phyloP scores from a whole-genome alignment of 1,139 yeast species.

The Trichomonascaceae sp. region DNA sequence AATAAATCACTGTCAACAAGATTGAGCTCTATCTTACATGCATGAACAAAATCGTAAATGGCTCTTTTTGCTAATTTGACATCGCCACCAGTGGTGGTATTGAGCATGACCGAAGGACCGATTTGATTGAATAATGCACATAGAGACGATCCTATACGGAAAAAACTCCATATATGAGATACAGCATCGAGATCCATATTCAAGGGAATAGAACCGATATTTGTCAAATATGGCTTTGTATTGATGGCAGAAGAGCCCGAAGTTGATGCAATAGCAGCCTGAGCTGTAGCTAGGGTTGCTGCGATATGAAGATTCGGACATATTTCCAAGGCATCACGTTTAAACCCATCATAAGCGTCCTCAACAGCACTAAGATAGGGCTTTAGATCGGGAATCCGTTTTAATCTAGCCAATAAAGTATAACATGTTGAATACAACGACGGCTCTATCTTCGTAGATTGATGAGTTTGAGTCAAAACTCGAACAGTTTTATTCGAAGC shows the following conservation, averaged over 20 bases:
- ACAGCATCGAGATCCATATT: slow-evolving; percentile 65
- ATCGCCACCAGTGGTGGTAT: slow-evolving; percentile 43
- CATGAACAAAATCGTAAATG: slow-evolving; percentile 83
- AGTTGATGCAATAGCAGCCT: slow-evolving; percentile 4
- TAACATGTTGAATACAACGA: slow-evolving; percentile 72
- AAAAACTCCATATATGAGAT: slow-evolving; percentile 79
- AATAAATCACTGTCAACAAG: slow-evolving; percentile 78
- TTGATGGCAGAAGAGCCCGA: neutral
- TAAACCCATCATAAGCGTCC: slow-evolving; percentile 13
- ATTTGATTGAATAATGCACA: slow-evolving; percentile 74
- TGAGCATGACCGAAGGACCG: slow-evolving; percentile 32
- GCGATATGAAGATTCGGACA: slow-evolving; percentile 67
- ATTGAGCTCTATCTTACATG: slow-evolving; percentile 71
- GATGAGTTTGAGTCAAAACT: slow-evolving; percentile 40
- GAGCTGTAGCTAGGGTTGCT: slow-evolving; percentile 41
- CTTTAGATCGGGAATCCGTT: slow-evolving; percentile 61
- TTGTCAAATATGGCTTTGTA: slow-evolving; percentile 7
- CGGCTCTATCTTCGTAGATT: slow-evolving; percentile 57
- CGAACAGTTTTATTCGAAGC: slow-evolving; percentile 4
- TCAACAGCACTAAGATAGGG: slow-evolving; percentile 53
- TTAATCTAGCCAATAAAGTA: slow-evolving; percentile 51
- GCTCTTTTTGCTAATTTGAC: slow-evolving; percentile 79
- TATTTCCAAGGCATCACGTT: slow-evolving; percentile 33
- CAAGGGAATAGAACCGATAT: slow-evolving; percentile 26
- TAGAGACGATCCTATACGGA: slow-evolving; percentile 89